These are phyloP conservation scores for Trichoderma sp. DNA, from an alignment of 2,329 filamentous ascomycete genomes.

Conservation along the genomic window DNA sequence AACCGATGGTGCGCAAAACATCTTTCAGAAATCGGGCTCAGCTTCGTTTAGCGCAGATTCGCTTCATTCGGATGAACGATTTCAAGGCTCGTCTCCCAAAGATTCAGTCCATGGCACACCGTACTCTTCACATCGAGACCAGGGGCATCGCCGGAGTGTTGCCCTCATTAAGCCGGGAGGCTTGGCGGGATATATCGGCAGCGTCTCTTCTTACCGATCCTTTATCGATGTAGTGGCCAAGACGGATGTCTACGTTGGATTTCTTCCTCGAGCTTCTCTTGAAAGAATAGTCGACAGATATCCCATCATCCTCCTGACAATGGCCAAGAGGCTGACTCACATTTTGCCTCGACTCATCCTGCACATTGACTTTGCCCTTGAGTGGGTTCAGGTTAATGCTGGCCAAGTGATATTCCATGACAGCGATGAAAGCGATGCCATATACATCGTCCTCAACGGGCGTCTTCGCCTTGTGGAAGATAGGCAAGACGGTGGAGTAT, in stretches of 20 bases:
- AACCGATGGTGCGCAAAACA: conserved; percentile 36
- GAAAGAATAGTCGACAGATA: conserved; percentile 93
- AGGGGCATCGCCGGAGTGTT: conserved; percentile 64
- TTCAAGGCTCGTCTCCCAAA: conserved; percentile 29
- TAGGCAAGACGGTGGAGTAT: conserved; percentile 76
- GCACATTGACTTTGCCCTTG: conserved; percentile 96
- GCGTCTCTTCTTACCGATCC: conserved; percentile 90
- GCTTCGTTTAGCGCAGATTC: conserved; percentile 27
- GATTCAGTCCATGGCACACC: background rate
- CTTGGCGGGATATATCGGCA: conserved; percentile 90
- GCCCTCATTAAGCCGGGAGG: conserved; percentile 94
- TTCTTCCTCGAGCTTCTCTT: conserved; percentile 79
- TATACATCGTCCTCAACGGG: conserved; percentile 96
- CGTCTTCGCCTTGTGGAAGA: conserved; percentile 84
- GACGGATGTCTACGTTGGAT: conserved; percentile 97
- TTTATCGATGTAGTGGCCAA: conserved; percentile 97
- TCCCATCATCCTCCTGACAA: conserved; percentile 87
- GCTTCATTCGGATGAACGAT: conserved; percentile 11
- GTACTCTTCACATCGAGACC: conserved; percentile 37
- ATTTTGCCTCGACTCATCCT: conserved; percentile 86
- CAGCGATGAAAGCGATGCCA: conserved; percentile 93
- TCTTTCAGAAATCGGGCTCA: conserved; percentile 34
- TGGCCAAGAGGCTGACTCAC: conserved; percentile 92
- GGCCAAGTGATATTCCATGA: conserved; percentile 94
- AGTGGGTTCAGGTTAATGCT: conserved; percentile 96